Percentiles rank a stretch among this genome's conserved stretches.
These are phyloP conservation scores for Fraxinus platypoda DNA, from an alignment of 305 asterid genomes.

Conservation along the genomic window DNA sequence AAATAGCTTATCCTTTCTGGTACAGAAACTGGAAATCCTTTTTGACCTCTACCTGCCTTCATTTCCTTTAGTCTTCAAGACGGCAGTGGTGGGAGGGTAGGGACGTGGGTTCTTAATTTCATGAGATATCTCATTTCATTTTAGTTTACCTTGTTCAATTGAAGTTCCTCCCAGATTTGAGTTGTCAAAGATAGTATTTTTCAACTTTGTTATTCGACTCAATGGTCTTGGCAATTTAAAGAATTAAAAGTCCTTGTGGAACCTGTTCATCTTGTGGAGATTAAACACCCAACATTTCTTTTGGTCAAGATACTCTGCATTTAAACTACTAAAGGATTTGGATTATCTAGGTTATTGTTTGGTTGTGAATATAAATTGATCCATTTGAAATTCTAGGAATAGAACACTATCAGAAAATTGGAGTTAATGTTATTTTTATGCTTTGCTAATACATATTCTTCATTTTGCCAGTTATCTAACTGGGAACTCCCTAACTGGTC, in stretches of 20 bases:
- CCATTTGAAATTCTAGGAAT: constrained; percentile 7
- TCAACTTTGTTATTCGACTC: not conserved
- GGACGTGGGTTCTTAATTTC: not conserved
- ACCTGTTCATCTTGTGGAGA: not conserved
- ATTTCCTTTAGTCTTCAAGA: not conserved
- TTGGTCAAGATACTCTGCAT: not conserved
- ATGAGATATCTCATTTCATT: not conserved
- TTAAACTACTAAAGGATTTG: not conserved
- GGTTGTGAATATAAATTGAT: not conserved
- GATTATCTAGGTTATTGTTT: not conserved
- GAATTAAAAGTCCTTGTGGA: not conserved
- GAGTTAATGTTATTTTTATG: not conserved
- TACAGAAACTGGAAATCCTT: not conserved
- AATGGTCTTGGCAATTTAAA: not conserved
- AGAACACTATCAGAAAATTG: not conserved
- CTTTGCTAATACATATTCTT: not conserved
- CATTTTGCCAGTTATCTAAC: constrained; percentile 54
- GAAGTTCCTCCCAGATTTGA: not conserved
- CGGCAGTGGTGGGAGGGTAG: not conserved
- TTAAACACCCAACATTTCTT: not conserved
- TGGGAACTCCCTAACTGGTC: constrained; percentile 57
- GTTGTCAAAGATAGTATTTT: not conserved
- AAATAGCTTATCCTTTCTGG: not conserved
- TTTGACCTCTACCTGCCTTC: not conserved
- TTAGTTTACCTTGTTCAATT: not conserved